Evolutionary conservation across 495 filamentous ascomycete species (phyloP).

Genomic region (Trichoderma reesei): DNA sequence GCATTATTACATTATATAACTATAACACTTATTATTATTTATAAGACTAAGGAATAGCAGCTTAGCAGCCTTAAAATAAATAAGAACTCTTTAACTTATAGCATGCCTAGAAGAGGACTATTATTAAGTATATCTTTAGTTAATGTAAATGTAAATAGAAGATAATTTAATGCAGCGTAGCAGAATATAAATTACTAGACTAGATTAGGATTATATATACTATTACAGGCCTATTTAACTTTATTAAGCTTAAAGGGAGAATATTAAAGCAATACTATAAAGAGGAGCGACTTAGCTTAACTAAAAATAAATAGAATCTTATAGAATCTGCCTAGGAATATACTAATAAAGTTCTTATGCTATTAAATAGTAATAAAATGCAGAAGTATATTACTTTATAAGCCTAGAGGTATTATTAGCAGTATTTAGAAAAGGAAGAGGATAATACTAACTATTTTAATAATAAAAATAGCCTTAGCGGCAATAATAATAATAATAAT

Average conservation of each 20-base stretch:
- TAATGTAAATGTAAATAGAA: conserved; percentile 6
- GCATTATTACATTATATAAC: too few species aligned
- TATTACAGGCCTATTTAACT: conserved; percentile 5
- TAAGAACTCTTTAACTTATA: too few species aligned
- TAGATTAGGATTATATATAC: conserved; percentile 5
- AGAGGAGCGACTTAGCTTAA: background rate
- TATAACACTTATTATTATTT: too few species aligned
- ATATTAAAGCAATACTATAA: too few species aligned
- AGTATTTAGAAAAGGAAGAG: too few species aligned
- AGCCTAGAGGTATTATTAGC: background rate
- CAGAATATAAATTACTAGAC: background rate
- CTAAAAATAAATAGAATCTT: background rate
- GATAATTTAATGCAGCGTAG: background rate
- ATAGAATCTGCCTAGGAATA: background rate
- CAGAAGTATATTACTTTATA: background rate
- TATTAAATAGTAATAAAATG: background rate
- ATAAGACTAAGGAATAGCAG: too few species aligned
- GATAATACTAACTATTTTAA: too few species aligned
- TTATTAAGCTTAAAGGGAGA: too few species aligned
- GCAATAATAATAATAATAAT: conserved; percentile 4
- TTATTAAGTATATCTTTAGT: conserved; percentile 10
- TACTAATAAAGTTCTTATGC: background rate
- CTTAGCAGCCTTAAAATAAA: too few species aligned
- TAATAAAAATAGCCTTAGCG: background rate
- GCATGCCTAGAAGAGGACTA: too few species aligned